A percentile compares a stretch with the other conserved stretches of the same genome.
Conservation (phyloP, 1,284 basidiomycete genomes). For the Cystobasidium pallidum region DNA sequence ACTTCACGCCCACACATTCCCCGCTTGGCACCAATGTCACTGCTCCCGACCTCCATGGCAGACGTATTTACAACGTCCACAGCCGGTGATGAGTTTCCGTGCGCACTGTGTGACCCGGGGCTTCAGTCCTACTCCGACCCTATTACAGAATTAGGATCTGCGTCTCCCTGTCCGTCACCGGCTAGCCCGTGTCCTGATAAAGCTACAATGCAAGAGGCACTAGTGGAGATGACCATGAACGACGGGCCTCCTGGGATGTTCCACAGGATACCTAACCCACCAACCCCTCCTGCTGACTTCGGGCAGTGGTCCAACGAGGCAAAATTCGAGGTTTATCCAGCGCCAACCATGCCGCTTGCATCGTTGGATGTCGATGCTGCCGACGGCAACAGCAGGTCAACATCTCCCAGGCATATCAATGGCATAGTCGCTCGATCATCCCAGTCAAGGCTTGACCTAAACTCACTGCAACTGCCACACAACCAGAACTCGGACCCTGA, state of each 20-base stretch:
- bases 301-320: background rate
- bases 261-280: background rate
- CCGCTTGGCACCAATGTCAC: no score
- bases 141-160: no score
- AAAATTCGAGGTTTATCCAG: background rate
- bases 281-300: no score
- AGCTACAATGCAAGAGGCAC: background rate
- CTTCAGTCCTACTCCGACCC: no score
- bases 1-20: no score
- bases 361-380: background rate
- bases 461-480: no score
- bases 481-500: background rate
- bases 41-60: no score
- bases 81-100: no score
- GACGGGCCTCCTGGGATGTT: background rate
- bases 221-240: slow-evolving; percentile 13
- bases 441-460: no score
- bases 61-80: no score
- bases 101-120: no score
- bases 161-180: background rate
- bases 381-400: no score
- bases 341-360: slow-evolving; percentile 1
- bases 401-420: background rate
- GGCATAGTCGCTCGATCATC: background rate
- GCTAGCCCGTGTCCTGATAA: background rate